Conservation (phyloP, 306 rosid genomes). For the Prunus campanulata region DNA sequence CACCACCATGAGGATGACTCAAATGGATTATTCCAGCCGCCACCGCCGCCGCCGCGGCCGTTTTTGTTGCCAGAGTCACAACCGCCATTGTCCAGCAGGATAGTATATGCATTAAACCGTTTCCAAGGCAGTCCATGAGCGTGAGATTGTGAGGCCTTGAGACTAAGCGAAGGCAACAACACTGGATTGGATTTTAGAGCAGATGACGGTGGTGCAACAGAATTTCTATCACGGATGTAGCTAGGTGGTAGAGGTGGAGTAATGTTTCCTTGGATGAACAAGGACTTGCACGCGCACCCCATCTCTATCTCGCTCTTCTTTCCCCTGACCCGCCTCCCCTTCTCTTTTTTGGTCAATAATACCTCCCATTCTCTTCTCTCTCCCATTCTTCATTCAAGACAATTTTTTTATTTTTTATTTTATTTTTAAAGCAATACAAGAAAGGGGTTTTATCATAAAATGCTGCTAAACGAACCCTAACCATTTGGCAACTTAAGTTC, state of each 20-base stretch:
- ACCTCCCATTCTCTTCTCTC: too few species aligned
- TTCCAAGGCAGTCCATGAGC: slow-evolving; percentile 2
- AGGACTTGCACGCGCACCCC: slow-evolving; percentile 16
- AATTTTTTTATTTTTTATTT: too few species aligned
- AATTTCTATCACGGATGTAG: not conserved
- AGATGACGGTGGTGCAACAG: not conserved
- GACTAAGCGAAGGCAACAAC: not conserved
- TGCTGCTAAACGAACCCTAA: too few species aligned
- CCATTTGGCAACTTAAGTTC: too few species aligned
- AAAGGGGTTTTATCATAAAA: too few species aligned
- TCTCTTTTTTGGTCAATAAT: not conserved
- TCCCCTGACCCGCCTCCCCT: not conserved
- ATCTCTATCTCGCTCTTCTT: not conserved
- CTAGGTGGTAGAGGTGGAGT: not conserved
- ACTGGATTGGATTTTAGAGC: not conserved
- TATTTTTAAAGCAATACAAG: too few species aligned
- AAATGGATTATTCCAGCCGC: slow-evolving; percentile 46
- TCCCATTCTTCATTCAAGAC: too few species aligned
- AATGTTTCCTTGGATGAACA: not conserved
- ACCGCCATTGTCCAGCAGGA: slow-evolving; percentile 14
- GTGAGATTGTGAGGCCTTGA: slow-evolving; percentile 7
- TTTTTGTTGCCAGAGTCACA: slow-evolving; percentile 8
- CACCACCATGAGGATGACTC: slow-evolving; percentile 37
- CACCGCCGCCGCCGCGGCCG: slow-evolving; percentile 21
- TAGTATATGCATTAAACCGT: slow-evolving; percentile 8